Evolutionary conservation across 345 rosid species (phyloP), one percentile per base, ranked within the genome.

Genomic region (Lepidium sativum): DNA sequence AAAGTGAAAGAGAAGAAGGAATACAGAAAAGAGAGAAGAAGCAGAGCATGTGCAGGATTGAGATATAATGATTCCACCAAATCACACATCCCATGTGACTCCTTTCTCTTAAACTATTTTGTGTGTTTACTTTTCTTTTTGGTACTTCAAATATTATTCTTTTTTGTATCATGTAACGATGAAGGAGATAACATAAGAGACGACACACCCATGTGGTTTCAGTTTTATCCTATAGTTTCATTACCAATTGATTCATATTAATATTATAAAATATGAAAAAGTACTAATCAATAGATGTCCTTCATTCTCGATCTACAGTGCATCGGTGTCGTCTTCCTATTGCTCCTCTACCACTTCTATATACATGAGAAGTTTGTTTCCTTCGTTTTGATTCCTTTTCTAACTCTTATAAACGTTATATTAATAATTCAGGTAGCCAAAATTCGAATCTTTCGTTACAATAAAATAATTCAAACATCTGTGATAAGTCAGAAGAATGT

Each of bases 41-140:
- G 75, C 75, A 71, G 58, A 7, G 75, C 70, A 71, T 71, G 75
- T 71, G 75, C 58, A 47, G 64, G 55, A 17, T 62, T 38, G 75
- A 63, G 38, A 49, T 57, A 49, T 57, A 62, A 70, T 54, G 69
- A 54, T 63, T 18, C 69, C 42, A 70, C 31, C 70, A 71, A 71
- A 71, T 71, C 65, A 68, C 35, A 29, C 43, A 29, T 39, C 65
- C 75, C 75, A 71, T 71, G 75, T 71, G 75, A 63, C 40, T 57
- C 38, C 54, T 62, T 47, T 54, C 51, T 57, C 51, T 29, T 54
- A 71, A 63, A 63, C 75, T 55, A 55, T 71, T 63, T 27, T 27
- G 31, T 55, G 1, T 63, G 75, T 63, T 48, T 71, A 55, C 65
- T 71, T 71, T 71, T 63, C 75, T 47, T 63, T 23, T 31, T 55